Conservation (phyloP, 2,329 filamentous ascomycete species). For the Nothophoma quercina region DNA sequence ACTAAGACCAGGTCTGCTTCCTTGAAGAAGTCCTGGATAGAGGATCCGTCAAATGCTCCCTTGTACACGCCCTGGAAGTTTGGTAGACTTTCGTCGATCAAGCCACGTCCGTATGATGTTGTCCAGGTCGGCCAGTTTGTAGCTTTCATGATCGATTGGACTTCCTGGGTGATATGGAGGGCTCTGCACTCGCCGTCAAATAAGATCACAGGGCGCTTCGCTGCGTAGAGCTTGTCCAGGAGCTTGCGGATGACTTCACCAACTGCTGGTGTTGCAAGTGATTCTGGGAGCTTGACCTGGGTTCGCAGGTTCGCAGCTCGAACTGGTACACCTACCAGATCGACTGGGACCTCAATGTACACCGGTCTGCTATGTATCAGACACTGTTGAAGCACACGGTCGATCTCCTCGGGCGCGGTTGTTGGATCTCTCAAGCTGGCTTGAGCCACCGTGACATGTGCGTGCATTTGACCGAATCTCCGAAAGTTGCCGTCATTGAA, state of each 20-base stretch:
- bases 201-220: constrained; percentile 60
- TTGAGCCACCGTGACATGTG: constrained; percentile 60
- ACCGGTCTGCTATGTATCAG: constrained; percentile 63
- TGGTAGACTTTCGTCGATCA: constrained; percentile 57
- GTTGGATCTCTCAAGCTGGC: constrained; percentile 56
- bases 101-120: constrained; percentile 59
- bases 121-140: constrained; percentile 60
- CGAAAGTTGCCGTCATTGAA: constrained; percentile 67
- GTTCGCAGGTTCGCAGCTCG: constrained; percentile 40
- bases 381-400: constrained; percentile 59
- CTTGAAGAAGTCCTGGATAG: constrained; percentile 48
- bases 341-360: constrained; percentile 64
- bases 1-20: constrained; percentile 56
- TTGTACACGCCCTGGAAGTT: constrained; percentile 61
- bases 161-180: constrained; percentile 52
- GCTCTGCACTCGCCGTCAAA: constrained; percentile 61
- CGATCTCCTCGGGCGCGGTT: constrained; percentile 60
- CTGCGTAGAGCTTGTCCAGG: constrained; percentile 53
- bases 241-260: constrained; percentile 46
- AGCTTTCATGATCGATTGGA: constrained; percentile 53
- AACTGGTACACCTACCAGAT: constrained; percentile 56
- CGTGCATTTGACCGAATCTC: constrained; percentile 60
- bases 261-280: constrained; percentile 27
- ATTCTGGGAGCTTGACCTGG: constrained; percentile 7
- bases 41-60: constrained; percentile 51